Percentiles rank a stretch among this genome's conserved stretches.
Evolutionary conservation across 257 asterid species (phyloP).

Genomic region (Plectranthus barbatus): DNA sequence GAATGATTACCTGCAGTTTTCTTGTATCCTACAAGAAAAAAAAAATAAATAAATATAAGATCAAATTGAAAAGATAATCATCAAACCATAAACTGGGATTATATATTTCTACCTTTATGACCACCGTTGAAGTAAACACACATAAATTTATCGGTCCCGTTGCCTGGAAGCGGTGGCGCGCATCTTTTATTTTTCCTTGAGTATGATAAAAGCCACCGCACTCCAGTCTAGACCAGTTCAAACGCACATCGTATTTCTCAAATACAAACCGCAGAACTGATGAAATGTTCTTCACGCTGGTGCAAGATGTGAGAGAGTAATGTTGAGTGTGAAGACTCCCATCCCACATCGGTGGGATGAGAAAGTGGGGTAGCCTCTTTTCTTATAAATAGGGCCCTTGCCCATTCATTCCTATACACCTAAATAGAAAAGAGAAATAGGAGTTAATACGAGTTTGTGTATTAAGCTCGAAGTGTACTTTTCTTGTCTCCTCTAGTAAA

Average conservation of each 20-base stretch:
- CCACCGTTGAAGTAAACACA: slow-evolving; percentile 14
- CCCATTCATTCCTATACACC: too few species aligned
- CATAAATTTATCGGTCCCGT: background rate
- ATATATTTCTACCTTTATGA: slow-evolving; percentile 1
- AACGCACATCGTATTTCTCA: background rate
- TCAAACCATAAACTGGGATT: background rate
- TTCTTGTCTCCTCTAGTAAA: too few species aligned
- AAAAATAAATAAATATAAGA: background rate
- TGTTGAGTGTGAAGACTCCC: too few species aligned
- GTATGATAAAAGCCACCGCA: slow-evolving; percentile 36
- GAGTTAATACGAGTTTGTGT: too few species aligned
- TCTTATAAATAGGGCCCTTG: too few species aligned
- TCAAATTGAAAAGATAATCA: background rate
- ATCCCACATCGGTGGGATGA: too few species aligned
- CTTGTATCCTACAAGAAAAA: background rate
- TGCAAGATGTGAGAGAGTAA: slow-evolving; percentile 28
- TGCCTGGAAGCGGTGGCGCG: background rate
- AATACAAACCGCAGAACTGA: slow-evolving; percentile 1
- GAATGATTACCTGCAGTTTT: background rate
- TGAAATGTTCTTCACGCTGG: slow-evolving; percentile 18
- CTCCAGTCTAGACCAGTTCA: slow-evolving; percentile 41
- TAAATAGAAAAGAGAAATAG: too few species aligned
- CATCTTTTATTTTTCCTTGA: background rate
- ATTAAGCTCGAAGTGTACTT: too few species aligned
- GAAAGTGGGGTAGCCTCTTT: too few species aligned